phyloP scores from a whole-genome alignment of 257 asterid species.

The Buddleja alternifolia region DNA sequence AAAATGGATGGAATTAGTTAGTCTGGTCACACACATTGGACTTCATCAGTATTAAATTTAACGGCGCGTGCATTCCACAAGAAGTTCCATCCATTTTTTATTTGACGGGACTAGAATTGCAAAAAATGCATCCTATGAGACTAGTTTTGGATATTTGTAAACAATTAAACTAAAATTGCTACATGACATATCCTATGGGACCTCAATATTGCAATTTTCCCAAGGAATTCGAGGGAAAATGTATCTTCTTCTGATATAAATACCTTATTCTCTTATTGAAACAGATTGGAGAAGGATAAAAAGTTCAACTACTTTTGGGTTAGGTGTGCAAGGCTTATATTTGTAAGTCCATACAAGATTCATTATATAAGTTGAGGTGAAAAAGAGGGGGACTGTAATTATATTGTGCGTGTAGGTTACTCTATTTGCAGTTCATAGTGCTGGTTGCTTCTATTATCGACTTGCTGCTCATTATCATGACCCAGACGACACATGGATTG shows the following conservation, averaged over 20 bases:
- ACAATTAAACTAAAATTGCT: too few relatives aligned
- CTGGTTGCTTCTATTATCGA: conserved; percentile 33
- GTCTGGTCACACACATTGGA: too few relatives aligned
- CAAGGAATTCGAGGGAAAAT: background rate
- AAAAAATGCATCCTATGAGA: too few relatives aligned
- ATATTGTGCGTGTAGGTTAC: conserved; percentile 45
- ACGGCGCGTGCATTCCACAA: too few relatives aligned
- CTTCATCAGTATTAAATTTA: too few relatives aligned
- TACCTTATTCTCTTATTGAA: background rate
- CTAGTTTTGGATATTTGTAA: too few relatives aligned
- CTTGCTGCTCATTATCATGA: conserved; percentile 29
- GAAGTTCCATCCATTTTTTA: too few relatives aligned
- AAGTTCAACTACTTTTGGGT: conserved; percentile 57
- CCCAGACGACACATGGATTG: conserved; percentile 31
- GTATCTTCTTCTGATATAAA: background rate
- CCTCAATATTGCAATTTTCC: too few relatives aligned
- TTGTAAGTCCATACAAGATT: conserved; percentile 42
- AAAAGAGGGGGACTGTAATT: background rate
- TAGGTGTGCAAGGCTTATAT: conserved; percentile 52
- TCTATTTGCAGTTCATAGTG: conserved; percentile 39
- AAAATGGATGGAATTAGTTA: too few relatives aligned
- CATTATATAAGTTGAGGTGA: background rate
- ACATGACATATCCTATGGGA: too few relatives aligned
- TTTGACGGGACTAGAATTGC: too few relatives aligned
- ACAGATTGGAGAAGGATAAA: conserved; percentile 61